Conservation (phyloP, 2,329 filamentous ascomycete genomes). For the Zasmidium angulare region DNA sequence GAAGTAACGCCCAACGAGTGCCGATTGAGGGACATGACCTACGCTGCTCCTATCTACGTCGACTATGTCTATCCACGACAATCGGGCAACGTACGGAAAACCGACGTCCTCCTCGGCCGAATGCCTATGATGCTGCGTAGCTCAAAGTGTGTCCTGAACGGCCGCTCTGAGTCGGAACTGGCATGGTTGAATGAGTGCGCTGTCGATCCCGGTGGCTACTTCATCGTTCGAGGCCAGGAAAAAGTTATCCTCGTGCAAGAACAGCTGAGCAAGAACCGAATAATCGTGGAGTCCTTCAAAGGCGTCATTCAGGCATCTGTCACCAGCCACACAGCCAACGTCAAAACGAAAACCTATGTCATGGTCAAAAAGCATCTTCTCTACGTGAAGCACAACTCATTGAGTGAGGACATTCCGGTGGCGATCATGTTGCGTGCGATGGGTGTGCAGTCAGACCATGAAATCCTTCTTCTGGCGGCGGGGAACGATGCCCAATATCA, state of each 20-base stretch:
- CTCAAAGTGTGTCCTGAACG: constrained; percentile 82
- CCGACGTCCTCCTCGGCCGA: constrained; percentile 75
- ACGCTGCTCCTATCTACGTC: constrained; percentile 89
- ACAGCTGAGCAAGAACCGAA: constrained; percentile 97
- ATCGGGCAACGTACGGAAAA: constrained; percentile 70
- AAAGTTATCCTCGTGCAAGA: constrained; percentile 99
- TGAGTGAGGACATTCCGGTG: constrained; percentile 92
- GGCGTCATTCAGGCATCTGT: constrained; percentile 92
- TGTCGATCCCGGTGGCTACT: constrained; percentile 94
- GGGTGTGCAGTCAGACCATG: constrained; percentile 89
- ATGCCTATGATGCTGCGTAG: constrained; percentile 97
- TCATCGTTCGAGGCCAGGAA: constrained; percentile 95
- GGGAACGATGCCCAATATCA: constrained; percentile 87
- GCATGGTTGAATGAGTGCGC: constrained; percentile 92
- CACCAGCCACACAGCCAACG: constrained; percentile 94
- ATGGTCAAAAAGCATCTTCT: constrained; percentile 91
- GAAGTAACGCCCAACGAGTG: constrained; percentile 90
- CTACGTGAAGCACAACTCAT: constrained; percentile 85
- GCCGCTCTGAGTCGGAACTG: constrained; percentile 85
- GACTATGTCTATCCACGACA: constrained; percentile 89
- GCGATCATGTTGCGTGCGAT: constrained; percentile 91
- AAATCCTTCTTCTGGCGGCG: constrained; percentile 88
- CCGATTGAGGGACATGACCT: constrained; percentile 94
- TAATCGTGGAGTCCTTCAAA: constrained; percentile 97
- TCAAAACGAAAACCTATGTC: constrained; percentile 97